Base-by-base conservation (phyloP, 306 rosid genomes). In the Pueraria montana region DNA sequence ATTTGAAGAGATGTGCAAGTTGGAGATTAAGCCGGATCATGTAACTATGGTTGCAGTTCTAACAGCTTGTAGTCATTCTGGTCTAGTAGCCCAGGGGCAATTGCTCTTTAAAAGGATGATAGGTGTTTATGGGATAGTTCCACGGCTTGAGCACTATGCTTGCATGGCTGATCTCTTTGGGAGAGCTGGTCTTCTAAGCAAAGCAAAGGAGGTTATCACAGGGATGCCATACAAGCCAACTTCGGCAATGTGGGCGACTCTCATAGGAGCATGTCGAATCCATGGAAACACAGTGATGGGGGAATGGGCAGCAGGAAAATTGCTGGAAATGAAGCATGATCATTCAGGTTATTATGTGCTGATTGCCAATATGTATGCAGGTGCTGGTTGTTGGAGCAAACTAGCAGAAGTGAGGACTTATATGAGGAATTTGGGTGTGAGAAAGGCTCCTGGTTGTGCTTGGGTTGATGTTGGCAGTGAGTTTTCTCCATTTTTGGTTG, bases 311-410 rank as follows among this genome's bases (percentile, higher is more conserved):
- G 98, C 97, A 0, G 93, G 92, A 64, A 93, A 89, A 36, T 91
- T 93, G 84, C 78, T 92, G 84, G 91, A 96, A 79, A 87, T 93
- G 94, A 87, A 84, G 78, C 92, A 94, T 6, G 78, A 87, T 68
- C 85, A 93, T 78, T 89, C 98, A 34, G 98, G 98, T 64, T 96
- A 91, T 72, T 91, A 93, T 53, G 93, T 95, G 59, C 87, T 93
- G 88, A 91, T 95, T 69, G 94, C 94, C n/a, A 95, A 95, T 71
- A 93, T 95, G 96, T 91, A 89, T 88, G 99, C 96, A 40, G 95
- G 89, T 63, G 91, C 98, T 82, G 98, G 96, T 78, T 55, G 89
- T 76, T 91, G 94, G 98, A 85, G 72, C 85, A 84, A 89, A 75
- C 84, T 92, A 76, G 96, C 97, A 0, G 30, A 86, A 4, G 92